Evolutionary conservation across 768 basidiomycete species (phyloP).

Genomic region (Dictyophora rubrovolvata): DNA sequence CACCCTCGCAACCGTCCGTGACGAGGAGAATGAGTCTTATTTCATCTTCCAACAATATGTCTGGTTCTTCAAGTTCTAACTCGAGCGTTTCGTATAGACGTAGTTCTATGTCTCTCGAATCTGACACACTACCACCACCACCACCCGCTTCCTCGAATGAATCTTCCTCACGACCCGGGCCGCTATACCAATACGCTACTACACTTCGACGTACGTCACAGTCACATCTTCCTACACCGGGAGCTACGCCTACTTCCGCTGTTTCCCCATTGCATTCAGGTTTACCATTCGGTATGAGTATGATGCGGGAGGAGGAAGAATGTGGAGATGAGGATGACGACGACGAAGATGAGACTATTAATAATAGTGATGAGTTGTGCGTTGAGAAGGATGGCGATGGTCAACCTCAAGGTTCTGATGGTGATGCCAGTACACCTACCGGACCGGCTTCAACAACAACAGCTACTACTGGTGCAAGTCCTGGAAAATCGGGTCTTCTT

Average conservation of each 20-base stretch:
- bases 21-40: not conserved
- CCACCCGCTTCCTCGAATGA: not conserved
- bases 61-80: not conserved
- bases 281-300: not conserved
- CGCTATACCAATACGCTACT: not conserved
- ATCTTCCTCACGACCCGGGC: not conserved
- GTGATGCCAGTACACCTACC: slow-evolving; percentile 17
- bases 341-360: not conserved
- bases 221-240: slow-evolving; percentile 53
- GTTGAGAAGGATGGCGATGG: not conserved
- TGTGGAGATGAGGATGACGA: not conserved
- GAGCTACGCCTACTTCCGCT: slow-evolving; percentile 54
- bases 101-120: not conserved
- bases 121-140: not conserved
- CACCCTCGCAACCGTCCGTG: not conserved
- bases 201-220: slow-evolving; percentile 4
- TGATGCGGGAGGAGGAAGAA: not conserved
- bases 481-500: slow-evolving; percentile 13
- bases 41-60: too few relatives aligned
- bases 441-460: not conserved
- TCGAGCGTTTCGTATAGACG: not conserved
- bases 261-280: not conserved
- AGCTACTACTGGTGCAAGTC: not conserved
- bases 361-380: slow-evolving; percentile 10
- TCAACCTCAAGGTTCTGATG: slow-evolving; percentile 22